Evolutionary conservation across 2,329 filamentous ascomycete genomes (phyloP), one percentile per base, ranked within the genome.

Genomic region (Talaromyces sp.): DNA sequence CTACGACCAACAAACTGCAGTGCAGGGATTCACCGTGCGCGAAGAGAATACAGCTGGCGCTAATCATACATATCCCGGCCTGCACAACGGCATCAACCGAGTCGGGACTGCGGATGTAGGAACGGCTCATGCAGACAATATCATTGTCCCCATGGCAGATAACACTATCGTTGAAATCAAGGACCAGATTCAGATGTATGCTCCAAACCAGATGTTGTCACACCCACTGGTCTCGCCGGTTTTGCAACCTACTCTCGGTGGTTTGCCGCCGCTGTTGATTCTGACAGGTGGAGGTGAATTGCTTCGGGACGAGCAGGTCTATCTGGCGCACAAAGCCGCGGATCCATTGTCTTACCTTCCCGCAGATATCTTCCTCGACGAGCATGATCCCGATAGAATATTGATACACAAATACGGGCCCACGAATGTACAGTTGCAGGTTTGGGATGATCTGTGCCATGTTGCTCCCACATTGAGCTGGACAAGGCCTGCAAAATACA

Each of bases 371-470:
- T 83, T 87, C 50, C 80, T 95, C 67, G 83, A 89, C 39, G 85
- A 89, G 43, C 82, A 84, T 66, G 88, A 89, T 33, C 83, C 84
- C 22, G 83, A 84, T 1, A 75, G 82, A 39, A 73, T 77, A 11
- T 78, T 76, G 13, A 72, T 95, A 17, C 80, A 83, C 41, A 87
- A 84, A 67, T 96, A 92, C 76, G 87, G 87, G 65, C 91, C 93
- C 0, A 99, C 95, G 0, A 87, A 96, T 70, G 94, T 98, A 0
- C 93, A 97, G 74, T 84, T 99, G 2, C 95, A 98, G 75, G 89
- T 98, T 1, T 98, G 94, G 93, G 94, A 98, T 65, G 91, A 97
- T 71, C 81, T 98, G 2, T 98, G 95, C 72, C 94, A 98, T 74
- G 93, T 96, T 6, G 89, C 90, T 0, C 92, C 94, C 0, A 97